Base-by-base conservation (phyloP, 495 filamentous ascomycete genomes). In the Trypethelium eluteriae region DNA sequence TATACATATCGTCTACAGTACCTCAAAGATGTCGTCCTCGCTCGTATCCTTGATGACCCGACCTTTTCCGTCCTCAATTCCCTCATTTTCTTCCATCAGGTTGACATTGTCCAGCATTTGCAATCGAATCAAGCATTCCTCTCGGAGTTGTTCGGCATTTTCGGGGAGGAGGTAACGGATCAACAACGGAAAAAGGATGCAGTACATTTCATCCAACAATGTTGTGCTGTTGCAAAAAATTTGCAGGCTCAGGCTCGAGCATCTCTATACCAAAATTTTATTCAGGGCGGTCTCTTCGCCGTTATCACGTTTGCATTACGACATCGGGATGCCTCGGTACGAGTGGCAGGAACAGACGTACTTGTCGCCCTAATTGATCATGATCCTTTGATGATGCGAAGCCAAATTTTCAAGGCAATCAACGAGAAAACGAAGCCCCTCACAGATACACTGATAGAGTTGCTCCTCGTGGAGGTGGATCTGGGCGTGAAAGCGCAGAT, bases 1-100 rank as follows among this genome's bases (percentile, higher is more conserved):
- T 88, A 89, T 75, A 98, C 94, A 1, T 98, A 95, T 80, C 90
- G 94, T 63, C 78, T 98, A 25, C 94, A 96, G 73, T 98, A 98
- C 74, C 81, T 98, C n/a, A 98, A 98, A 76, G 94, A 98, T 71
- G 94, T 98, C 63, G 94, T 98, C 4, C 83, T 98, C 50, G 94
- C 94, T 35, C 87, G 94, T 61, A 98, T 98, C 67, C 82, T 98
- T 49, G 94, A 98, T 76, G 94, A 98, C 74, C 94, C 93, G 65
- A 98, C 94, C 38, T 98, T 98, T 72, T 94, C 91, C 16, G 93
- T 98, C 39, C 87, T 98, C 65, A 98, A 98, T 80, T 96, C 92
- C 56, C 83, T 98, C 73, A 98, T 98, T 66, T 98, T 96, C 80
- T 98, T 93, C 82, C 92, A 97, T 76, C 94, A 98, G 79, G 93